Percentiles rank a stretch among this genome's conserved stretches.
These are phyloP conservation scores for Crucibulum laeve DNA, from an alignment of 768 basidiomycete genomes.

Conservation along the genomic window DNA sequence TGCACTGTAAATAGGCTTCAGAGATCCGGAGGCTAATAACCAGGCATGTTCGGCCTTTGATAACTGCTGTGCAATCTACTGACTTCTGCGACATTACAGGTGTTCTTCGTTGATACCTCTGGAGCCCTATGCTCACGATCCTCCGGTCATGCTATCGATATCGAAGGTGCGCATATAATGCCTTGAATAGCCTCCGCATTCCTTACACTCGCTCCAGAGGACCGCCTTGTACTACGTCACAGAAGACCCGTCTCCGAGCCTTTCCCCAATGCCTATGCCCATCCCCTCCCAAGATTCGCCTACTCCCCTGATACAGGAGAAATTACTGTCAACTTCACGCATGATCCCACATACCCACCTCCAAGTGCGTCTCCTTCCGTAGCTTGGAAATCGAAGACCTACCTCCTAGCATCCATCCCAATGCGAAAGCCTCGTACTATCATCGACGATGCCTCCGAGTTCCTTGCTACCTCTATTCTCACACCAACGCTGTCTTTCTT, in stretches of 20 bases:
- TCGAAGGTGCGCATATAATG: conserved; percentile 48
- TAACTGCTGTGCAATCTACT: background rate
- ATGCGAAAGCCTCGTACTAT: conserved; percentile 63
- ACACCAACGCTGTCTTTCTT: conserved; percentile 50
- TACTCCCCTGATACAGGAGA: conserved; percentile 52
- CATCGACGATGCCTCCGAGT: conserved; percentile 65
- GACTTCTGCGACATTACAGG: conserved; percentile 33
- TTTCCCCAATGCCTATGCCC: conserved; percentile 75
- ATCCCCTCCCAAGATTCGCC: conserved; percentile 69
- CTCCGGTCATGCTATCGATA: conserved; percentile 78
- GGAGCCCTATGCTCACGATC: conserved; percentile 75
- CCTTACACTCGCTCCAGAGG: conserved; percentile 35
- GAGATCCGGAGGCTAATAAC: conserved; percentile 67
- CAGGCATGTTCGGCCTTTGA: conserved; percentile 40
- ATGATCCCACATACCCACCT: conserved; percentile 61
- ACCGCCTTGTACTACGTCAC: conserved; percentile 68
- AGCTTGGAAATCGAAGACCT: conserved; percentile 55
- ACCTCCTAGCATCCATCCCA: conserved; percentile 64
- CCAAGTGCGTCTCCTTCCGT: conserved; percentile 26
- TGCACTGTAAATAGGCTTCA: conserved; percentile 41
- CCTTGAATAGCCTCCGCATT: background rate
- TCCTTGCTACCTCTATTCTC: conserved; percentile 58
- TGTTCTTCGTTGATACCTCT: conserved; percentile 79
- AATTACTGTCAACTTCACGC: conserved; percentile 55
- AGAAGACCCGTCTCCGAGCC: conserved; percentile 72